Evolutionary conservation across 306 rosid genomes (phyloP).

Genomic region (Acacia crassicarpa): DNA sequence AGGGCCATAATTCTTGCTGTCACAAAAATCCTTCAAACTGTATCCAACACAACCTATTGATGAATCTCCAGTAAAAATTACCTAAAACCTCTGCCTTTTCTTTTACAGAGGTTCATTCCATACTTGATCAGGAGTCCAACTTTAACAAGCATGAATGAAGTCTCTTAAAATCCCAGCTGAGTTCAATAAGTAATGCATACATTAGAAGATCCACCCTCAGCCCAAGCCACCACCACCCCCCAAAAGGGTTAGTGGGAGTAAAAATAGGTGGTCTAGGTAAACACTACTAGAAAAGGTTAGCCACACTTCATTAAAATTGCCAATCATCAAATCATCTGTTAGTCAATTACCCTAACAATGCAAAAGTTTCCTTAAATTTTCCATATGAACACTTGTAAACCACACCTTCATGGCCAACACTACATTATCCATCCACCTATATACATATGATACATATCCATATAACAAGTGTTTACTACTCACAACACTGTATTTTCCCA

Average conservation of each 20-base stretch:
- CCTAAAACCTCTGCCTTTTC: not conserved
- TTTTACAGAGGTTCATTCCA: not conserved
- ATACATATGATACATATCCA: not conserved
- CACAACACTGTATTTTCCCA: not conserved
- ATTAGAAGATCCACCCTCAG: not conserved
- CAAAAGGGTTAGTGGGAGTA: not conserved
- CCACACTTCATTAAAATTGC: not conserved
- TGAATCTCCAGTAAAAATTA: not conserved
- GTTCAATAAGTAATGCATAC: not conserved
- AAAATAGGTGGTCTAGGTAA: not conserved
- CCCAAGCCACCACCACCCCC: not conserved
- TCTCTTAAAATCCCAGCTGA: not conserved
- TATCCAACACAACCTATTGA: slow-evolving; percentile 1
- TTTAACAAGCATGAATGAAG: slow-evolving; percentile 14
- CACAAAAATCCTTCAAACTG: not conserved
- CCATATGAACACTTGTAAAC: not conserved
- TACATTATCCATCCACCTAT: not conserved
- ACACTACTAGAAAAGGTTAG: not conserved
- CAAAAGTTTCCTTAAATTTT: not conserved
- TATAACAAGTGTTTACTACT: not conserved
- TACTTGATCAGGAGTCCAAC: not conserved
- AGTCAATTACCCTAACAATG: not conserved
- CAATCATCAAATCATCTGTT: slow-evolving; percentile 1
- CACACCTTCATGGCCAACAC: not conserved
- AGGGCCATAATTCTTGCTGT: not conserved